Base-by-base conservation (phyloP, 495 filamentous ascomycete species). In the Talaromyces liani region DNA sequence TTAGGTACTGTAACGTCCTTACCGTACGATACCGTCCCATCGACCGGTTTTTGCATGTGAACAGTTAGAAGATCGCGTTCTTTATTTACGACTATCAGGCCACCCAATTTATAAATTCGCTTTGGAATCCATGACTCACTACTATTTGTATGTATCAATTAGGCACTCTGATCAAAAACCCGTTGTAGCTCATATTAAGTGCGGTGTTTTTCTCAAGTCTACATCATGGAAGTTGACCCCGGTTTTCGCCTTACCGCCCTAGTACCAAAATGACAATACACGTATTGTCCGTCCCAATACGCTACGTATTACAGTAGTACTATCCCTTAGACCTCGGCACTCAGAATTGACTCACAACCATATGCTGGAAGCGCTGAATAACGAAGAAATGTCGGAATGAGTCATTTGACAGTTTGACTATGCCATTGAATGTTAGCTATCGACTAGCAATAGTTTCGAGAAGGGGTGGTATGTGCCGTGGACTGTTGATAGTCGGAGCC, bases 331-430 rank as follows among this genome's bases (percentile, higher is more conserved):
- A 62, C 60, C 60, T 62, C 60, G 60, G 60, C 60, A 29, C 47
- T 18, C n/a, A 29, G 58, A 5, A 12, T 10, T 10, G 14, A 22
- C 45, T 24, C 25, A 49, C 16, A 49, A 3, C 18, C 18, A 20
- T 49, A 49, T 20, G 18, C 53, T 29, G 22, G 9, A 4, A 1
- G 27, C n/a, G n/a, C n/a, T 29, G 8, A 31, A 20, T 29, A 18
- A 33, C 60, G 60, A 62, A 20, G 45, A 62, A 62, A 18, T 54
- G 18, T 53, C 60, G 60, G 47, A 53, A 51, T 60, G 36, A 56
- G 53, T 56, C 53, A 56, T 29, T 49, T 20, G 45, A 20, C 16
- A 49, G n/a, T 9, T 20, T 22, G 18, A 20, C 36, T 31, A 7
- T 31, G 29, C 29, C 3, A 31, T 31, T 31, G 29, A 31, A 6